Base-by-base conservation (phyloP, 176 grass and related monocot species). In the Saccharum spontaneum region DNA sequence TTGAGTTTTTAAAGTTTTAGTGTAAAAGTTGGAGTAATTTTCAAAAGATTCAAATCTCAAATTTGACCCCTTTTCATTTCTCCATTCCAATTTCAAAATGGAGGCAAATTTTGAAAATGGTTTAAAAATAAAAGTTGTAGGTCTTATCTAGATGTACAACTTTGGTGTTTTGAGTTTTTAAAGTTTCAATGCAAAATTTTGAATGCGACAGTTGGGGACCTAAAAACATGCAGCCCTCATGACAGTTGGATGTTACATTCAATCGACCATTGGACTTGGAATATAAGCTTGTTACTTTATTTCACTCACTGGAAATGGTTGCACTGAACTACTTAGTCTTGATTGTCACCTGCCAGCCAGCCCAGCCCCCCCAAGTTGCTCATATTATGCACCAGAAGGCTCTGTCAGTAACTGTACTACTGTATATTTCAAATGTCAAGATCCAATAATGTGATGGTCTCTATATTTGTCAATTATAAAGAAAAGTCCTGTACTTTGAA, bases 391-490 rank as follows among this genome's bases (percentile, higher is more conserved):
- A 69, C 10, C 52, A 77, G 33, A 7, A 20, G 12, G 13, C 3
- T 75, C 11, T 75, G 16, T 17, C 7, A 15, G 3, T 75, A 20
- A 50, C 8, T 75, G 16, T 52, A 5, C 48, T 50, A 49, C 13
- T 20, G 28, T 33, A 75, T 75, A 54, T 67, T 44, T 75, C 49
- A 13, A 8, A 15, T 37, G 34, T 15, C 20, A 67, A 55, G 24
- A 67, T 23, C 17, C 11, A 60, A 44, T 7, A 78, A 34, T 71
- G 0, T 10, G 20, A 43, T 52, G 17, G 13, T 57, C 17, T 48
- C 41, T 39, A 46, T 8, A 59, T 87, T 82, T 40, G 45, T 45
- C 24, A 86, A 31, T 73, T 37, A 33, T 40, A 80, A 37, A 8
- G 3, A 43, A 43, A 46, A 76, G 7, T 14, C 4, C 2, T 34